phyloP scores from a whole-genome alignment of 2,329 filamentous ascomycete genomes.

The Didymella segeticola region DNA sequence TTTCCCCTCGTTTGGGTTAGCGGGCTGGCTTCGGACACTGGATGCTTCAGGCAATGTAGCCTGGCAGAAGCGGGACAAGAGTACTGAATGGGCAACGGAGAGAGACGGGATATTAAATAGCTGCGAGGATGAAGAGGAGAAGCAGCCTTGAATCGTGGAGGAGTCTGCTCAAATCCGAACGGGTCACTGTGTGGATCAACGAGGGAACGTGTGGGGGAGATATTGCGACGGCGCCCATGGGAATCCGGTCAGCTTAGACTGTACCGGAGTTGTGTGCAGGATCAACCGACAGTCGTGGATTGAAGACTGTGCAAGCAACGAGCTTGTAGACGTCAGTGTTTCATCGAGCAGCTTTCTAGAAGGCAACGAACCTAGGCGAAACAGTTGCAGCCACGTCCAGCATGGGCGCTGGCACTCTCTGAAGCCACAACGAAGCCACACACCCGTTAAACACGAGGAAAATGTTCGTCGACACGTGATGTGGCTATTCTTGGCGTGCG shows the following conservation, averaged over 20 bases:
- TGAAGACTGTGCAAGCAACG: constrained; percentile 9
- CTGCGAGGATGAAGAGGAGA: not conserved
- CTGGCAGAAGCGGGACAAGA: constrained; percentile 16
- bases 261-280: not conserved
- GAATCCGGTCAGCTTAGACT: constrained; percentile 22
- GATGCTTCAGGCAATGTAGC: constrained; percentile 18
- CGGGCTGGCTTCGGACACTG: constrained; percentile 19
- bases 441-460: too few species aligned
- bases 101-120: not conserved
- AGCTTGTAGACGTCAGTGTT: constrained; percentile 15
- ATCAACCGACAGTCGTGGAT: constrained; percentile 1
- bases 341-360: constrained; percentile 17
- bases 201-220: constrained; percentile 22
- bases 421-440: too few species aligned
- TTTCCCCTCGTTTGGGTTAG: constrained; percentile 19
- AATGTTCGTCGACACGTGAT: constrained; percentile 16
- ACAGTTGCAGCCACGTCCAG: constrained; percentile 17
- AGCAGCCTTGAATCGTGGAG: constrained; percentile 3
- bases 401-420: not conserved
- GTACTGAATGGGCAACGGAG: constrained; percentile 15
- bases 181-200: constrained; percentile 11
- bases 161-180: constrained; percentile 20
- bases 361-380: constrained; percentile 19
- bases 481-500: constrained; percentile 13
- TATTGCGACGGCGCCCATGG: constrained; percentile 15